Evolutionary conservation across 192 early-diverging fungal species (phyloP).

Genomic region (Chytriomyces sp.): DNA sequence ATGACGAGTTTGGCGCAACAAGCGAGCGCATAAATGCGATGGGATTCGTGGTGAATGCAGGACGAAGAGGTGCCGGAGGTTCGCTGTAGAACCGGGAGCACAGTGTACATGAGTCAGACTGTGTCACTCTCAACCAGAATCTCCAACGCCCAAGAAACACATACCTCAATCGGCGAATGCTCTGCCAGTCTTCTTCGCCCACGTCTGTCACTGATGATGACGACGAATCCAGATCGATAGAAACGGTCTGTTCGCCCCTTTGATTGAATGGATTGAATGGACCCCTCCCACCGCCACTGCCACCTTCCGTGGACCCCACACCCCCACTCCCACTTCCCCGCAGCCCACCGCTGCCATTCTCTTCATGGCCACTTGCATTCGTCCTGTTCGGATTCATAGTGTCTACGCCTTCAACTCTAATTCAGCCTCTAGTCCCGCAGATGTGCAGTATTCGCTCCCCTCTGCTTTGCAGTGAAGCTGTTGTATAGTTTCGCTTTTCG

Average conservation of each 20-base stretch:
- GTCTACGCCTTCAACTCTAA: too few species aligned
- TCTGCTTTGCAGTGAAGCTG: too few species aligned
- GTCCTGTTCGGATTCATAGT: too few species aligned
- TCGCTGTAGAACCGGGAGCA: not conserved
- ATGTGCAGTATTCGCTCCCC: too few species aligned
- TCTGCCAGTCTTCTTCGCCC: not conserved
- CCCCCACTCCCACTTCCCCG: too few species aligned
- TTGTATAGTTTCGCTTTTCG: too few species aligned
- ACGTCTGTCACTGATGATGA: constrained; percentile 1
- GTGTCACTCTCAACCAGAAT: not conserved
- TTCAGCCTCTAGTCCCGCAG: too few species aligned
- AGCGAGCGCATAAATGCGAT: constrained; percentile 1
- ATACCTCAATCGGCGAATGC: not conserved
- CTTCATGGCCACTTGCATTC: too few species aligned
- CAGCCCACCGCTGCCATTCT: too few species aligned
- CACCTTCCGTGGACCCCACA: too few species aligned
- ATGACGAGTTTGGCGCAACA: not conserved
- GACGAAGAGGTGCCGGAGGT: not conserved
- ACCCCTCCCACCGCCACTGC: too few species aligned
- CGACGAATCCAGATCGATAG: not conserved
- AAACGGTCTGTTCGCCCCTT: not conserved
- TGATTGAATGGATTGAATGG: too few species aligned
- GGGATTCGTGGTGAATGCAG: not conserved
- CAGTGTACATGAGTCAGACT: not conserved
- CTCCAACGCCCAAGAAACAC: not conserved